A percentile compares a stretch with the other conserved stretches of the same genome.
phyloP scores from a whole-genome alignment of 768 basidiomycete genomes.

The Mycena chlorophos region DNA sequence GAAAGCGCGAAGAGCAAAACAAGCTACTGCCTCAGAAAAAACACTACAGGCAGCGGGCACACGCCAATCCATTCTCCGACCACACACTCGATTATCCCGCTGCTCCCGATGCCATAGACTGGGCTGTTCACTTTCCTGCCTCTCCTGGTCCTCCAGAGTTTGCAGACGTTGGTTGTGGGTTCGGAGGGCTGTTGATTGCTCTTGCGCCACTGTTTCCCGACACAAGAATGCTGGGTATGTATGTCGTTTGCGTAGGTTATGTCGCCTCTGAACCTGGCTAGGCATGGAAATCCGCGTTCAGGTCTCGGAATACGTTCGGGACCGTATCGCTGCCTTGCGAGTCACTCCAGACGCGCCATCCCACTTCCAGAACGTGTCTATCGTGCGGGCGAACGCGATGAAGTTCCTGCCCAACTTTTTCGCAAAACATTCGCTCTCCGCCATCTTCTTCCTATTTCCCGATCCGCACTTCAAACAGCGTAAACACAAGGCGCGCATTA shows the following conservation, averaged over 20 bases:
- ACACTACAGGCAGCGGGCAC: slow-evolving; percentile 80
- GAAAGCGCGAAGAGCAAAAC: background rate
- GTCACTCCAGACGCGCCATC: slow-evolving; percentile 46
- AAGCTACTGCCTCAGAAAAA: slow-evolving; percentile 56
- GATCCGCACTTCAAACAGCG: slow-evolving; percentile 98
- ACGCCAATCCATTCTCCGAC: slow-evolving; percentile 86
- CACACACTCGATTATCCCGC: slow-evolving; percentile 86
- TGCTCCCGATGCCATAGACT: slow-evolving; percentile 75
- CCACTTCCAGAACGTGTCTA: slow-evolving; percentile 84
- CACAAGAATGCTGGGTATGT: slow-evolving; percentile 87
- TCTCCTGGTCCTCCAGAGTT: slow-evolving; percentile 76
- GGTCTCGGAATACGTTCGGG: slow-evolving; percentile 94
- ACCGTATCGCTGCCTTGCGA: slow-evolving; percentile 92
- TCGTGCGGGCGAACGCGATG: slow-evolving; percentile 97
- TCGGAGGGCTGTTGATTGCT: slow-evolving; percentile 88
- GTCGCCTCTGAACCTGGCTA: slow-evolving; percentile 31
- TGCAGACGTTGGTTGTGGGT: slow-evolving; percentile 97
- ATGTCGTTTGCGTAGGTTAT: slow-evolving; percentile 3
- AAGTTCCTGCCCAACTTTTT: slow-evolving; percentile 99
- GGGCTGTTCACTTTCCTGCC: slow-evolving; percentile 80
- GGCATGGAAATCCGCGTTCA: slow-evolving; percentile 97
- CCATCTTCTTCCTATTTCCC: slow-evolving; percentile 97
- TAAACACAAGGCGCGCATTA: slow-evolving; percentile 98
- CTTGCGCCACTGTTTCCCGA: slow-evolving; percentile 91
- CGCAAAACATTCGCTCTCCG: slow-evolving; percentile 81